phyloP scores from a whole-genome alignment of 306 rosid species.

The Pterocarpus macrocarpus region DNA sequence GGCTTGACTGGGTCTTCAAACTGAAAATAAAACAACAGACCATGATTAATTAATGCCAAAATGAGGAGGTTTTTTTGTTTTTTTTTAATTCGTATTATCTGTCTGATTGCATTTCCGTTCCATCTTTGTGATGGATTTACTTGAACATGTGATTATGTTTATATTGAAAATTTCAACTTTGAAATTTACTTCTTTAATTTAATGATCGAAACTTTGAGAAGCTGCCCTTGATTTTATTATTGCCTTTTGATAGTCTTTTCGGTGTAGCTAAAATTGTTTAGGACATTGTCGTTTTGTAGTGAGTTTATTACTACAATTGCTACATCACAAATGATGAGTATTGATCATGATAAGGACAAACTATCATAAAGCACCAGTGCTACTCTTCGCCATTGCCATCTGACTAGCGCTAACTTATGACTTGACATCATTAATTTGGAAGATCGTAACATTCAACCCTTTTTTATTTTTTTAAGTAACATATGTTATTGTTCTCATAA shows the following conservation, averaged over 20 bases:
- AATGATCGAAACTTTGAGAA: constrained; percentile 21
- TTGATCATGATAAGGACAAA: constrained; percentile 3
- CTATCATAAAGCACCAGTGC: constrained; percentile 8
- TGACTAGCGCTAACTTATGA: constrained; percentile 1
- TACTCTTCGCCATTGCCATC: constrained; percentile 27
- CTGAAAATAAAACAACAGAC: background rate
- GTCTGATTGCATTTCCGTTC: background rate
- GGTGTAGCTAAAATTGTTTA: background rate
- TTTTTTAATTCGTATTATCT: background rate
- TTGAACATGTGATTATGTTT: constrained; percentile 23
- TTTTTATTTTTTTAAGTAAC: constrained; percentile 2
- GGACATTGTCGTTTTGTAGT: constrained; percentile 11
- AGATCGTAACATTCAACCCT: background rate
- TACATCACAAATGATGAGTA: background rate
- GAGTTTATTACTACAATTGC: background rate
- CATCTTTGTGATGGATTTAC: constrained; percentile 19
- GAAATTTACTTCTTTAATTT: constrained; percentile 30
- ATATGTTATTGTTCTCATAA: background rate
- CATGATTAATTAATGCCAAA: background rate
- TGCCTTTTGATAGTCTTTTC: background rate
- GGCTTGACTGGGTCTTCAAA: background rate
- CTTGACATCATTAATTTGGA: constrained; percentile 19
- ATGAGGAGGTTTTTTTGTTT: background rate
- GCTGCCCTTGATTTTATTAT: background rate
- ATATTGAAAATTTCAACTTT: constrained; percentile 13